Conservation (phyloP, 2,329 filamentous ascomycete species). For the Coniochaeta prunicola region DNA sequence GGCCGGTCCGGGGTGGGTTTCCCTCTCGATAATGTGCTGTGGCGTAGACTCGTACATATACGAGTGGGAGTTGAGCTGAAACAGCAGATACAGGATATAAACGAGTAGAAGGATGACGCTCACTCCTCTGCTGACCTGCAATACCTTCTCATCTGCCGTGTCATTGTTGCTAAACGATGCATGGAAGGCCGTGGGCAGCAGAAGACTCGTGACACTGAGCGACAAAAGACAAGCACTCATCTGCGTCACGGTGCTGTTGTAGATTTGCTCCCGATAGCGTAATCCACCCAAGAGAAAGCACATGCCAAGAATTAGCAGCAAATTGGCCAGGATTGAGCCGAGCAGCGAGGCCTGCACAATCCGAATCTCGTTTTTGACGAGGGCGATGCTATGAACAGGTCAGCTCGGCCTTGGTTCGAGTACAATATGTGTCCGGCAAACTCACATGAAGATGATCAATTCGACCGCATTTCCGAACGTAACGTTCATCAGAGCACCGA, state of each 20-base stretch:
- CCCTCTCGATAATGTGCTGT: conserved; percentile 53
- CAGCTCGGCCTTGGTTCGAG: conserved; percentile 10
- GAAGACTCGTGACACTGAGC: conserved; percentile 43
- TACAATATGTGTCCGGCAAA: conserved; percentile 3
- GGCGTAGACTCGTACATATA: conserved; percentile 65
- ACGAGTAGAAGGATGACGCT: conserved; percentile 67
- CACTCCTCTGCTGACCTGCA: conserved; percentile 71
- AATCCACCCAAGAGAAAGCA: conserved; percentile 81
- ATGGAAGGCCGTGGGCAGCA: conserved; percentile 46
- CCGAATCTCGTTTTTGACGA: conserved; percentile 76
- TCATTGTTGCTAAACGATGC: conserved; percentile 56
- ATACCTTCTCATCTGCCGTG: conserved; percentile 52
- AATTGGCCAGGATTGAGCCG: conserved; percentile 82
- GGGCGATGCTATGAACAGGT: conserved; percentile 55
- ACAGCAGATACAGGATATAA: conserved; percentile 66
- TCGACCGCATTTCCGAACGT: conserved; percentile 77
- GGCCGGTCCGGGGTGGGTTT: conserved; percentile 61
- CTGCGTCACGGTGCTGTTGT: conserved; percentile 66
- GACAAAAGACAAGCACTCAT: conserved; percentile 66
- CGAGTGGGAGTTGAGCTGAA: conserved; percentile 66
- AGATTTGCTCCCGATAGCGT: conserved; percentile 55
- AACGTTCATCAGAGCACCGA: conserved; percentile 67
- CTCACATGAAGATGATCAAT: conserved; percentile 63
- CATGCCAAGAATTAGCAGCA: conserved; percentile 88
- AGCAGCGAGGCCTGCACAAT: conserved; percentile 88